Evolutionary conservation across 2,329 filamentous ascomycete genomes (phyloP).

Genomic region (Colletotrichum falcatum): DNA sequence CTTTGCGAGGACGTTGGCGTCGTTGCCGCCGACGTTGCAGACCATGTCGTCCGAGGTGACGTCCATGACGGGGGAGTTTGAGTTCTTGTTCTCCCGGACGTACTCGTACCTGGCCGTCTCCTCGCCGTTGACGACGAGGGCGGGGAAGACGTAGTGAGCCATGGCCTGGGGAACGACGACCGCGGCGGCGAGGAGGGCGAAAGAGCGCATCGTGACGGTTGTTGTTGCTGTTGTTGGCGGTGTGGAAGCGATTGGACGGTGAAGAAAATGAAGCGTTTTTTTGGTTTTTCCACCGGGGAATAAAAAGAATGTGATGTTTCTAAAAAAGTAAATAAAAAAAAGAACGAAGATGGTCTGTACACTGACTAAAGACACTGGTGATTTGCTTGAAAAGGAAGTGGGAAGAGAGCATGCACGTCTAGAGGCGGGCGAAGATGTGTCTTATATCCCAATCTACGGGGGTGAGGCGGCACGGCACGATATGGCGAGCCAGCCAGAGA

Average conservation of each 20-base stretch:
- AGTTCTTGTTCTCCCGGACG: conserved; percentile 42
- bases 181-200: conserved; percentile 33
- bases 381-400: conserved; percentile 34
- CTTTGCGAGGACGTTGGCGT: conserved; percentile 51
- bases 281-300: conserved; percentile 38
- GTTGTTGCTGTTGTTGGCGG: neutral
- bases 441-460: conserved; percentile 25
- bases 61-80: conserved; percentile 55
- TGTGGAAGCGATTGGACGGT: conserved; percentile 29
- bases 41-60: conserved; percentile 53
- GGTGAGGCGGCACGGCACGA: neutral
- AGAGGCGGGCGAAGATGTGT: neutral
- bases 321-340: no score
- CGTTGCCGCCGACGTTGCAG: conserved; percentile 55
- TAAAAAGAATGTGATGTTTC: conserved; percentile 32
- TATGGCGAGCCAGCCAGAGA: neutral
- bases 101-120: conserved; percentile 40
- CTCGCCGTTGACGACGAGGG: conserved; percentile 43
- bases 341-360: conserved; percentile 39
- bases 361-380: conserved; percentile 31
- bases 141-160: conserved; percentile 43
- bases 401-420: neutral
- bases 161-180: conserved; percentile 38
- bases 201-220: conserved; percentile 27
- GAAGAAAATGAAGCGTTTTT: conserved; percentile 26